Evolutionary conservation across 1,139 yeast species (phyloP).

Genomic region (Yamadazyma atlantica): DNA sequence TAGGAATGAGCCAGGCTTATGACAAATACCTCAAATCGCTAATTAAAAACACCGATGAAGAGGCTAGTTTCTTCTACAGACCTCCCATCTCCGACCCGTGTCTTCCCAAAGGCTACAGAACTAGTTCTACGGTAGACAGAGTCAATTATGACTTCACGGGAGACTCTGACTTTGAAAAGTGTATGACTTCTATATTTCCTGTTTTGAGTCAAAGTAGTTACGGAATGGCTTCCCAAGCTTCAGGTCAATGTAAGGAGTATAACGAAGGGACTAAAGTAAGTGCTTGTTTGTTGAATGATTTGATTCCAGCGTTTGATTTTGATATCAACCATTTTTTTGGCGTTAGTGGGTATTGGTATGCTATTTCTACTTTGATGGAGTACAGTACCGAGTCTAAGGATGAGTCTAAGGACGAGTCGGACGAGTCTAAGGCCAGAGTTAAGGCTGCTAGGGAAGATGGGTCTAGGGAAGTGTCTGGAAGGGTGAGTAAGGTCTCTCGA

Average conservation of each 20-base stretch:
- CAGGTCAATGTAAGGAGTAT: constrained; percentile 30
- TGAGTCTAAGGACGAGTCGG: constrained; percentile 6
- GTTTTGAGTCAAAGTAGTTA: constrained; percentile 43
- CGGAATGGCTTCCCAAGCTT: constrained; percentile 19
- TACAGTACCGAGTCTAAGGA: constrained; percentile 17
- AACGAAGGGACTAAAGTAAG: constrained; percentile 32
- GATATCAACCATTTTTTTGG: constrained; percentile 70
- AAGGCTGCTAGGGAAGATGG: too few relatives aligned
- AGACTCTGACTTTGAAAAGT: constrained; percentile 56
- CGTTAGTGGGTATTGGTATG: constrained; percentile 82
- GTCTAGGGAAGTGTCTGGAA: too few relatives aligned
- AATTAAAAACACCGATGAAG: constrained; percentile 20
- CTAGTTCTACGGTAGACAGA: constrained; percentile 22
- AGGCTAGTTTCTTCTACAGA: constrained; percentile 14
- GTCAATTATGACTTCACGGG: constrained; percentile 48
- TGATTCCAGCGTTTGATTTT: constrained; percentile 68
- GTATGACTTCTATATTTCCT: constrained; percentile 54
- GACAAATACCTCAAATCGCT: constrained; percentile 44
- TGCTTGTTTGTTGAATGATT: constrained; percentile 52
- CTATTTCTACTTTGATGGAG: constrained; percentile 49
- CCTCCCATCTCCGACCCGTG: constrained; percentile 59
- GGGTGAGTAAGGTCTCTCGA: too few relatives aligned
- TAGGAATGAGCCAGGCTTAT: constrained; percentile 74
- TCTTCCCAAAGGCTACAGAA: constrained; percentile 48
- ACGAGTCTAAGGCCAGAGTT: constrained; percentile 9